Evolutionary conservation across 2,329 filamentous ascomycete genomes (phyloP), one percentile per base, ranked within the genome.

Genomic region (Nothomitra cinnamomea): DNA sequence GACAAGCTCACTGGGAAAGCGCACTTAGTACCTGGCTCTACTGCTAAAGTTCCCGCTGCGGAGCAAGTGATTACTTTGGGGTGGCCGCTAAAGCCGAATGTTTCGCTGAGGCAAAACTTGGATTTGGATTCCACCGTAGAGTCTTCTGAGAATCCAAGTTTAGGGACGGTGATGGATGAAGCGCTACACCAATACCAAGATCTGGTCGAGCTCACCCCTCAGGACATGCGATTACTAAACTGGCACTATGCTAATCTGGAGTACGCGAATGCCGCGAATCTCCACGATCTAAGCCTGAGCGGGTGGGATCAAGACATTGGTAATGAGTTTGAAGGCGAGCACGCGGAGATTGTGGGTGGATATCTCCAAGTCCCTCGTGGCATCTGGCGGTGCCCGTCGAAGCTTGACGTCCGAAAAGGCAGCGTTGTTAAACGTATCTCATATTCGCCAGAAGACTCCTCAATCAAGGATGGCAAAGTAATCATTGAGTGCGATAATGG

Each of bases 171-270:
- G 1, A 85, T 96, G 71, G 87, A 98, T 62, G 82, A 88, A 58
- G 87, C 88, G n/a, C 82, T 98, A 56, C 76, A 76, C 17, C 89
- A 96, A 65, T 98, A 95, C 64, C 83, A 85, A 61, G 74, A 77
- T 32, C 77, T 98, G 50, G 76, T 96, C 25, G 83, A 94, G 55
- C 70, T 98, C 52, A 86, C 81, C 13, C 78, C 89, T 1, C 85
- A 87, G 63, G 92, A 98, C 62, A 82, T 94, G 67, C 80, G 92
- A 47, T 73, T 98, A 15, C 76, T 96, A 62, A 98, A 95, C 63
- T 98, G 92, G 92, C 94, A 98, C 67, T 85, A 95, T 65, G 94
- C 94, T 58, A 98, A 98, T 63, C 75, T 98, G 13, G 92, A 98
- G 67, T 98, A 98, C 64, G 94, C 90, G 57, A 98, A 96, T 65